These are phyloP conservation scores for Pholiota adiposa DNA, from an alignment of 1,284 basidiomycete species.

Conservation along the genomic window DNA sequence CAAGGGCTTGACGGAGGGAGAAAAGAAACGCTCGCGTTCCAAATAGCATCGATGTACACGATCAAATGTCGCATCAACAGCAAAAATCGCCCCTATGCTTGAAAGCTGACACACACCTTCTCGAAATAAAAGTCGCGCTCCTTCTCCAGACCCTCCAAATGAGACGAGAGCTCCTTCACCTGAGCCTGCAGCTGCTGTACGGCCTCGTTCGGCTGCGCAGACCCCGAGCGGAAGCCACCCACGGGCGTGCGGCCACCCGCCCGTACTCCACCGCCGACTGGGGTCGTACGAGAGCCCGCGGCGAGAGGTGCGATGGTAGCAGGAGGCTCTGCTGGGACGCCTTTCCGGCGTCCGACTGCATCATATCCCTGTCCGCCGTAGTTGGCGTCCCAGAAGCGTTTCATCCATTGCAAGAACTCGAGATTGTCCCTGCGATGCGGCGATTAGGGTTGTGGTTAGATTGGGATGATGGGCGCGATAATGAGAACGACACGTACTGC, in stretches of 20 bases:
- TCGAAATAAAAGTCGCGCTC: slow-evolving; percentile 99
- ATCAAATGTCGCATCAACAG: neutral
- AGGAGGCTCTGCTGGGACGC: slow-evolving; percentile 73
- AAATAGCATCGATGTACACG: neutral
- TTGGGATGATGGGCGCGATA: neutral
- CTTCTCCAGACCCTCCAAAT: slow-evolving; percentile 90
- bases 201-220: slow-evolving; percentile 64
- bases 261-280: slow-evolving; percentile 44
- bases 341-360: slow-evolving; percentile 79
- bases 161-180: slow-evolving; percentile 81
- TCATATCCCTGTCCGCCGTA: slow-evolving; percentile 91
- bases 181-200: slow-evolving; percentile 74
- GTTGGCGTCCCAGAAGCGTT: slow-evolving; percentile 95
- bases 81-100: neutral
- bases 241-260: slow-evolving; percentile 76
- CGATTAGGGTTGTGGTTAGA: neutral
- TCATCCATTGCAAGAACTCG: slow-evolving; percentile 98
- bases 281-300: slow-evolving; percentile 39
- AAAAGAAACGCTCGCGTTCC: neutral
- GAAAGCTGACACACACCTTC: slow-evolving; percentile 63
- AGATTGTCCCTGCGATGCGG: slow-evolving; percentile 82
- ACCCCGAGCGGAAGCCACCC: slow-evolving; percentile 61
- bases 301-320: slow-evolving; percentile 76
- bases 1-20: neutral
- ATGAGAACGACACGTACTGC: slow-evolving; percentile 69